Evolutionary conservation across 2,329 filamentous ascomycete species (phyloP), one percentile per base, ranked within the genome.

Genomic region (Trichoderma guizhouense): DNA sequence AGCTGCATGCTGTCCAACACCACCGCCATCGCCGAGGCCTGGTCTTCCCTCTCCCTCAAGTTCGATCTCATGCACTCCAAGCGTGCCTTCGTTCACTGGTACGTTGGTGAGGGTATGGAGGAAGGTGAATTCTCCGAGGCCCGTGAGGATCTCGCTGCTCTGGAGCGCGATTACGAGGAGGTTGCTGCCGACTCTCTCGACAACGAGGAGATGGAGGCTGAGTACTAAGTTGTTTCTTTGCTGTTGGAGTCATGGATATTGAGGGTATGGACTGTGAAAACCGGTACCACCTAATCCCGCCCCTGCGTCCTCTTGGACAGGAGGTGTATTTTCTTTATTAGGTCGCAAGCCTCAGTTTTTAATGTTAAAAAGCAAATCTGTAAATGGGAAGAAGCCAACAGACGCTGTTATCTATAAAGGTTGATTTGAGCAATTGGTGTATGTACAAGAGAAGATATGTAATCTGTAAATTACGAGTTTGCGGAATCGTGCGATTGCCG

Each of bases 61-160:
- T 99, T 99, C 88, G 96, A 99, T 82, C 93, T 99, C 83, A 99
- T 99, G 96, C 98, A 98, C 91, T 97, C 94, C 84, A 99, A 99
- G 92, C 96, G 96, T 88, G 96, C 96, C 74, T 99, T 99, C 86
- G 96, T 99, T 76, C 96, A 99, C 87, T 99, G 96, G 96, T 99
- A 98, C 81, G 96, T 99, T 82, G 96, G 96, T 87, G 96, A 98
- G 89, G 96, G 96, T 91, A 99, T 99, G 96, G 96, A 99, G 89
- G 96, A 99, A 85, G 96, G 96, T 85, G 96, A 99, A 86, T 99
- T 99, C 90, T 97, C 94, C 72, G 96, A 99, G 89, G 96, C 96
- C 76, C 95, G 96, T 84, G 96, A 99, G 87, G 96, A 99, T 86
- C 87, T 99, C 83, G 96, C 96, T 83, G 96, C 96, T 78, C 90